Evolutionary conservation across 805 yeast genomes (phyloP).

Genomic region (Suhomyces sp.): DNA sequence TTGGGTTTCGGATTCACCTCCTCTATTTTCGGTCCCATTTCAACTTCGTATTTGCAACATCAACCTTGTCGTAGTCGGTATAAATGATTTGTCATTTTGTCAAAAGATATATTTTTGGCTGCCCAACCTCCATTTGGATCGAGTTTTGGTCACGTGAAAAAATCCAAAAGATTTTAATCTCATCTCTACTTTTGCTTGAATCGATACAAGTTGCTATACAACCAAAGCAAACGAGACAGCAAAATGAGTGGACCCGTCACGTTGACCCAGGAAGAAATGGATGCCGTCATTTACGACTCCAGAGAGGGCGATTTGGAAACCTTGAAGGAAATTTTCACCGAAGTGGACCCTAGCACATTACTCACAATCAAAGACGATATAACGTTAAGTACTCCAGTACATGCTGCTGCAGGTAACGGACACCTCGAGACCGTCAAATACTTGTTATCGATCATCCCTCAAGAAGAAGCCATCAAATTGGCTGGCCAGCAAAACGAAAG

Average conservation of each 20-base stretch:
- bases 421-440: constrained; percentile 67
- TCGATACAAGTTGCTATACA: too few species aligned
- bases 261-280: constrained; percentile 73
- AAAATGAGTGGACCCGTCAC: constrained; percentile 6
- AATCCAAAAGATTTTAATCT: too few species aligned
- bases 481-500: constrained; percentile 55
- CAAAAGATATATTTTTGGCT: too few species aligned
- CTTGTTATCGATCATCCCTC: constrained; percentile 49
- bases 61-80: too few species aligned
- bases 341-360: constrained; percentile 47
- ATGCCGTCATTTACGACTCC: constrained; percentile 77
- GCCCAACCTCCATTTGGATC: too few species aligned
- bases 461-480: constrained; percentile 40
- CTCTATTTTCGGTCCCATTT: constrained; percentile 22
- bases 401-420: constrained; percentile 96
- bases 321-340: constrained; percentile 63
- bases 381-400: constrained; percentile 74
- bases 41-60: too few species aligned
- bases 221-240: too few species aligned
- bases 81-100: too few species aligned
- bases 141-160: too few species aligned
- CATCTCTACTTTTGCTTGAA: too few species aligned
- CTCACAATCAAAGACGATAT: constrained; percentile 57
- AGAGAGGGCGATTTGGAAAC: constrained; percentile 85
- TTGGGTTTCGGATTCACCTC: too few species aligned